phyloP scores from a whole-genome alignment of 768 basidiomycete species.

The Kwoniella bestiolae region DNA sequence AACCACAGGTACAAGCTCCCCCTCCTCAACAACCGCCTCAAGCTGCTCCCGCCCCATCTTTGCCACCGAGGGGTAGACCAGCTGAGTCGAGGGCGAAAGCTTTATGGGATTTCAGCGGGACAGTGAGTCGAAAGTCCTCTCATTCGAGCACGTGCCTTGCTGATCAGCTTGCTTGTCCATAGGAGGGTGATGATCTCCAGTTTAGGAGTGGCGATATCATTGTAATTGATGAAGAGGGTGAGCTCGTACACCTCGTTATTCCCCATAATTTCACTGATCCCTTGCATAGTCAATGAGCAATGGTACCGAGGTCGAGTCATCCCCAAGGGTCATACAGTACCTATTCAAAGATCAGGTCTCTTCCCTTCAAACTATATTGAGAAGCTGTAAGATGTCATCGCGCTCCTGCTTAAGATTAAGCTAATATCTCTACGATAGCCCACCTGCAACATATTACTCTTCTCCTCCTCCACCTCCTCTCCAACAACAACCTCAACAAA shows the following conservation, averaged over 20 bases:
- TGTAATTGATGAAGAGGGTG: conserved; percentile 69
- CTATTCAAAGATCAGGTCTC: conserved; percentile 41
- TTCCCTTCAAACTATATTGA: conserved; percentile 52
- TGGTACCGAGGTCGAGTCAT: conserved; percentile 68
- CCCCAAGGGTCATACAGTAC: conserved; percentile 37
- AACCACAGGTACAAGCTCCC: conserved; percentile 10
- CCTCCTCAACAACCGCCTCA: not conserved
- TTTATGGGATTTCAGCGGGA: conserved; percentile 50
- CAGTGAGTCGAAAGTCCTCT: conserved; percentile 23
- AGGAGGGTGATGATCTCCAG: conserved; percentile 80
- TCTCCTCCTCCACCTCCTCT: conserved; percentile 24
- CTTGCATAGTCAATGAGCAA: conserved; percentile 64
- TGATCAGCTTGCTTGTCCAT: conserved; percentile 1
- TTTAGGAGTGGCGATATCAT: conserved; percentile 75
- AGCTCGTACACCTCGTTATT: no score
- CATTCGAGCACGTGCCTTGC: not conserved
- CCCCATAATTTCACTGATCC: no score
- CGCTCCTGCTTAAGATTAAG: not conserved
- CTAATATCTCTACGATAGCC: conserved; percentile 6
- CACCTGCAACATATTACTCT: conserved; percentile 20
- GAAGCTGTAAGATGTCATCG: conserved; percentile 34
- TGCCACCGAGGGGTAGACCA: conserved; percentile 29
- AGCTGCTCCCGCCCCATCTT: conserved; percentile 5
- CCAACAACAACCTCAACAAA: conserved; percentile 20
- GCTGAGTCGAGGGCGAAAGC: conserved; percentile 31